These are phyloP conservation scores for Pelargonium cotyledonis DNA, from an alignment of 441 rosid genomes.

Conservation along the genomic window DNA sequence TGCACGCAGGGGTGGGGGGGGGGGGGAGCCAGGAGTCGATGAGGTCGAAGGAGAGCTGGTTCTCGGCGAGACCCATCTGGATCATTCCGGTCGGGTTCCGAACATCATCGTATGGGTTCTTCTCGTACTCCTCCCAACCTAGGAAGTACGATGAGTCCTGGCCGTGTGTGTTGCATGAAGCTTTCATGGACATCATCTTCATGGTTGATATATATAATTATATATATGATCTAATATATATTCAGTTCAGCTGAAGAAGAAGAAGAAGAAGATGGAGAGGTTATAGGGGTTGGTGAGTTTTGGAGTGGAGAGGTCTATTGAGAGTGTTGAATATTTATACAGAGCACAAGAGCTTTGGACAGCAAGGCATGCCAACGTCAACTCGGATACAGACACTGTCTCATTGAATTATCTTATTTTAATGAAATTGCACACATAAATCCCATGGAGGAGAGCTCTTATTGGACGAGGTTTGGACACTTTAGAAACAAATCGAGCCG, in stretches of 20 bases:
- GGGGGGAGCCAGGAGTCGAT: constrained; percentile 74
- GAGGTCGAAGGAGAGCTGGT: constrained; percentile 78
- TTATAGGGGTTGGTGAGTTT: constrained; percentile 7
- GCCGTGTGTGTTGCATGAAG: constrained; percentile 71
- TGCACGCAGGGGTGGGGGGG: constrained; percentile 63
- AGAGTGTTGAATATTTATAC: constrained; percentile 4
- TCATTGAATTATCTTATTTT: background rate
- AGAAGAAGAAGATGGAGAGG: constrained; percentile 12
- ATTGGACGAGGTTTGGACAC: background rate
- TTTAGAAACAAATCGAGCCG: background rate
- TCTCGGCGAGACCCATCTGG: constrained; percentile 98
- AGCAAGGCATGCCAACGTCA: background rate
- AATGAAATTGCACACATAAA: background rate
- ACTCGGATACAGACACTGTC: constrained; percentile 12
- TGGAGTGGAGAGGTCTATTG: constrained; percentile 16
- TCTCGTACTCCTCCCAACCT: constrained; percentile 93
- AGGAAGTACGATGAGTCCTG: constrained; percentile 90
- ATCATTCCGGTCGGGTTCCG: constrained; percentile 73
- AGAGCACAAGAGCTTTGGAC: constrained; percentile 14
- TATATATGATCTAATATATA: too few species aligned
- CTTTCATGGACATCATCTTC: constrained; percentile 67
- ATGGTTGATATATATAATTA: too few species aligned
- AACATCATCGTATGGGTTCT: constrained; percentile 64
- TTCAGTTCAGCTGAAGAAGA: constrained; percentile 11
- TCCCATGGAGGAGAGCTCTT: background rate